A percentile compares a stretch with the other conserved stretches of the same genome.
These are phyloP conservation scores for Trypanosoma brucei DNA, from an alignment of 208 protist species.

Conservation along the genomic window DNA sequence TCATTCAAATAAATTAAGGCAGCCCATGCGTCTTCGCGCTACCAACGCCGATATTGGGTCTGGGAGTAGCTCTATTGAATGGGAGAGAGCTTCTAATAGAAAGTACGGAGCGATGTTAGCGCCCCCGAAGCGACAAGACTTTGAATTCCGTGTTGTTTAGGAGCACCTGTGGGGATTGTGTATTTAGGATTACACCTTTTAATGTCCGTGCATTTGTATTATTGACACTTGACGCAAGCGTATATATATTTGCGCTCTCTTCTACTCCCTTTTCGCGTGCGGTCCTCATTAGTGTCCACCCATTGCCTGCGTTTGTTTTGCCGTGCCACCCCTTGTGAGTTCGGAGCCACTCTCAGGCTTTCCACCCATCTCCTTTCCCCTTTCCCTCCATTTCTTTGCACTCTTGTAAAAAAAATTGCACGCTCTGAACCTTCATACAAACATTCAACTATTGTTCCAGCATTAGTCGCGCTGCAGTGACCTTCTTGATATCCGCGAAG, in stretches of 20 bases:
- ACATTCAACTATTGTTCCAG: neutral
- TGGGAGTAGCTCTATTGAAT: slow-evolving; percentile 50
- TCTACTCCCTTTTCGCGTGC: no score
- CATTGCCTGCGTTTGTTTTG: no score
- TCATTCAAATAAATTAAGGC: slow-evolving; percentile 46
- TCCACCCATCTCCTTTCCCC: no score
- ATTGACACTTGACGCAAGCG: no score
- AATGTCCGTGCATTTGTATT: neutral
- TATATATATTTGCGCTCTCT: no score
- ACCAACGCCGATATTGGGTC: slow-evolving; percentile 71
- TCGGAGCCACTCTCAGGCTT: no score
- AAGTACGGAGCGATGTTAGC: slow-evolving; percentile 73
- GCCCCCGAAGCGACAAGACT: slow-evolving; percentile 69
- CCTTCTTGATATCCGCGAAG: neutral
- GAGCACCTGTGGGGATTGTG: neutral
- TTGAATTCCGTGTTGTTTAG: slow-evolving; percentile 88
- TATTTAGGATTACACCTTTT: neutral
- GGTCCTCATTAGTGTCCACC: no score
- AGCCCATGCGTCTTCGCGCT: slow-evolving; percentile 66
- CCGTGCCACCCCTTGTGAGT: no score
- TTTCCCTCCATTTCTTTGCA: no score
- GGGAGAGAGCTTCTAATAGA: slow-evolving; percentile 66
- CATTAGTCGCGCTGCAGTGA: neutral
- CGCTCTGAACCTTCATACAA: neutral
- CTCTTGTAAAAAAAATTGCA: neutral